Percentiles rank a stretch among this genome's conserved stretches.
phyloP scores from a whole-genome alignment of 2,329 filamentous ascomycete species.

The Orbilia brochopaga region DNA sequence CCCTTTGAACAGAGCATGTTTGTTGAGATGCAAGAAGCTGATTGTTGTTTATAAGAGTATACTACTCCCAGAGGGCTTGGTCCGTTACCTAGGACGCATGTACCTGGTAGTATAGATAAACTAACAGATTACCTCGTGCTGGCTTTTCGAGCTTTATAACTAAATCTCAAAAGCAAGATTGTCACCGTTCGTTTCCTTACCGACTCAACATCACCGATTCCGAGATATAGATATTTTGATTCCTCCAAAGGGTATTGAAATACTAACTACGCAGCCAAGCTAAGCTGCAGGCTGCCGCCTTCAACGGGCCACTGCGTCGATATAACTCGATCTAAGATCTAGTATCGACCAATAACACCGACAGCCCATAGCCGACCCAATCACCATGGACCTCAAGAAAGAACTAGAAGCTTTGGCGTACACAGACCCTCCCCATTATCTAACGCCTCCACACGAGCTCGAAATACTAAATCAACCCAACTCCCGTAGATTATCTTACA shows the following conservation, averaged over 20 bases:
- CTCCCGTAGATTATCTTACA: constrained; percentile 38
- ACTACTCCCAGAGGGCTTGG: constrained; percentile 5
- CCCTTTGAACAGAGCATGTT: constrained; percentile 3
- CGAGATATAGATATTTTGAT: neutral
- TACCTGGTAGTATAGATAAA: constrained; percentile 6
- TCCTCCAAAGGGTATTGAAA: constrained; percentile 6
- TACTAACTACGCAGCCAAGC: neutral
- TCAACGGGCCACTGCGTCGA: neutral
- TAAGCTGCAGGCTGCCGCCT: constrained; percentile 1
- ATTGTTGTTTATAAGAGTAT: constrained; percentile 9
- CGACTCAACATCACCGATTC: neutral
- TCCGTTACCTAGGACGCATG: neutral
- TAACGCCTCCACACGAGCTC: constrained; percentile 47
- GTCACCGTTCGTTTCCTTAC: neutral
- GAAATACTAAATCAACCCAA: constrained; percentile 48
- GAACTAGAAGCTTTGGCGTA: constrained; percentile 49
- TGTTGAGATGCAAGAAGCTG: constrained; percentile 6
- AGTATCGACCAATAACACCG: constrained; percentile 3
- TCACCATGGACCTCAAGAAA: constrained; percentile 37
- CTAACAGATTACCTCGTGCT: constrained; percentile 5
- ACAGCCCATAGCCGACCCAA: constrained; percentile 1
- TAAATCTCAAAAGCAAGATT: neutral
- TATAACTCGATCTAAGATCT: neutral
- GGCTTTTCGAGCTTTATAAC: neutral
- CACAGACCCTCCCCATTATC: constrained; percentile 48